Conservation (phyloP, 352 stramenopile species). For the Aphanomyces cochlioides region DNA sequence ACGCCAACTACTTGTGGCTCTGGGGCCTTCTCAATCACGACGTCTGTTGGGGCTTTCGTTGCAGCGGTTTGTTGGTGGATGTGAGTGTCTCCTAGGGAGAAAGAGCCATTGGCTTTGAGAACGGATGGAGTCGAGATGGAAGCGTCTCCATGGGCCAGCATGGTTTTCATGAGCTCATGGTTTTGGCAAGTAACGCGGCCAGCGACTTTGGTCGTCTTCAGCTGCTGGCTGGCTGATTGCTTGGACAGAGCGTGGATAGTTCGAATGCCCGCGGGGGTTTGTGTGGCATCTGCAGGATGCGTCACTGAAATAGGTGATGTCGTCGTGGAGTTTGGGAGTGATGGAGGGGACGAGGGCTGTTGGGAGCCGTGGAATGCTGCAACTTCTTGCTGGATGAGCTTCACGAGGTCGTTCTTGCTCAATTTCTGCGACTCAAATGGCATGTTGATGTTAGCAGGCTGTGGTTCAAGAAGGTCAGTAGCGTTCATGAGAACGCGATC, state of each 20-base stretch:
- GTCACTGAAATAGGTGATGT: background rate
- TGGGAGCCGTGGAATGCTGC: conserved; percentile 39
- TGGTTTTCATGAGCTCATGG: conserved; percentile 15
- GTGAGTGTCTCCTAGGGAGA: background rate
- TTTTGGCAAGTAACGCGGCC: conserved; percentile 22
- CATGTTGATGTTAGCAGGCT: conserved; percentile 25
- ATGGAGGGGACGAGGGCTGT: background rate
- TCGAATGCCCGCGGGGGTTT: conserved; percentile 18
- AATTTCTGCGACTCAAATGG: conserved; percentile 74
- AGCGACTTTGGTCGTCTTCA: background rate
- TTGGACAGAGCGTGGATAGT: conserved; percentile 25
- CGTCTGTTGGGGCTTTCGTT: background rate
- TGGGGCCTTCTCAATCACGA: background rate
- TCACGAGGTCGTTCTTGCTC: conserved; percentile 58
- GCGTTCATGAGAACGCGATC: no score
- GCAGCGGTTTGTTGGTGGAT: background rate
- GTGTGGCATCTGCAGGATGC: background rate
- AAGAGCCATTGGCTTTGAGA: no score
- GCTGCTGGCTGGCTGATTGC: background rate
- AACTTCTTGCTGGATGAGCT: conserved; percentile 69
- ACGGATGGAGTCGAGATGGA: no score
- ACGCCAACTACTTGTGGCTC: background rate
- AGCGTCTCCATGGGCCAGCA: background rate
- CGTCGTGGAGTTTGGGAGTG: background rate
- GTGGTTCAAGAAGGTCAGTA: no score